Evolutionary conservation across 345 rosid genomes (phyloP).

Genomic region (Gossypium bickii): DNA sequence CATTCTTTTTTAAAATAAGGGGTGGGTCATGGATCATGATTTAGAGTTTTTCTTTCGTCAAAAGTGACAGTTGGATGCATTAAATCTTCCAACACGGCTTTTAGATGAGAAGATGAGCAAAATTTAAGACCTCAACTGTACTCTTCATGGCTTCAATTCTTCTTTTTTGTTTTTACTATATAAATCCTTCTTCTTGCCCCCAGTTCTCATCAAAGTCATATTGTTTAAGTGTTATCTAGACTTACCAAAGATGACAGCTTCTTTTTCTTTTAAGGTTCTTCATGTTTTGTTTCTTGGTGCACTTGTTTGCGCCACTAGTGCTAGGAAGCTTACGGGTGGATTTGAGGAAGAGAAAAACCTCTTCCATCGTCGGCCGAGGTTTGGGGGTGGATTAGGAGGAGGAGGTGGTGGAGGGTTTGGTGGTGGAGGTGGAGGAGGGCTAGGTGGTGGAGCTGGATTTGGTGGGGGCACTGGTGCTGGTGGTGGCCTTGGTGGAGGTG

Average conservation of each 20-base stretch:
- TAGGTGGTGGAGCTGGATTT: conserved; percentile 17
- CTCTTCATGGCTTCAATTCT: neutral
- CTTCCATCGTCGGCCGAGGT: conserved; percentile 16
- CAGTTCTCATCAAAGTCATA: conserved; percentile 19
- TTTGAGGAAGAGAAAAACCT: conserved; percentile 40
- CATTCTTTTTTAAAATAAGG: neutral
- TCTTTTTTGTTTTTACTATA: conserved; percentile 16
- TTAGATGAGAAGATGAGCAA: conserved; percentile 36
- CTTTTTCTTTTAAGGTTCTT: conserved; percentile 28
- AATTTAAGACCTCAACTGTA: conserved; percentile 23
- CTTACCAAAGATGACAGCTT: conserved; percentile 12
- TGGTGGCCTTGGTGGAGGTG: conserved; percentile 30
- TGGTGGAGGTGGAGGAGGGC: conserved; percentile 30
- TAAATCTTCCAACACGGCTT: conserved; percentile 31
- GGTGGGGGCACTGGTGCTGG: conserved; percentile 39
- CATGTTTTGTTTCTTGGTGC: conserved; percentile 34
- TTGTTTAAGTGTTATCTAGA: neutral
- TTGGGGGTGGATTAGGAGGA: conserved; percentile 30
- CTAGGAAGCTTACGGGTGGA: conserved; percentile 35
- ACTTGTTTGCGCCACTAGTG: conserved; percentile 27
- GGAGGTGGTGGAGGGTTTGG: conserved; percentile 37
- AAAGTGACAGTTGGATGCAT: conserved; percentile 32
- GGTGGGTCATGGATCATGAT: conserved; percentile 15
- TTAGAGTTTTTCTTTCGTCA: conserved; percentile 14
- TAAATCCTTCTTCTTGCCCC: conserved; percentile 5